Percentiles rank a stretch among this genome's conserved stretches.
These are phyloP conservation scores for Colletotrichum eremochloae DNA, from an alignment of 2,329 filamentous ascomycete species.

Conservation along the genomic window DNA sequence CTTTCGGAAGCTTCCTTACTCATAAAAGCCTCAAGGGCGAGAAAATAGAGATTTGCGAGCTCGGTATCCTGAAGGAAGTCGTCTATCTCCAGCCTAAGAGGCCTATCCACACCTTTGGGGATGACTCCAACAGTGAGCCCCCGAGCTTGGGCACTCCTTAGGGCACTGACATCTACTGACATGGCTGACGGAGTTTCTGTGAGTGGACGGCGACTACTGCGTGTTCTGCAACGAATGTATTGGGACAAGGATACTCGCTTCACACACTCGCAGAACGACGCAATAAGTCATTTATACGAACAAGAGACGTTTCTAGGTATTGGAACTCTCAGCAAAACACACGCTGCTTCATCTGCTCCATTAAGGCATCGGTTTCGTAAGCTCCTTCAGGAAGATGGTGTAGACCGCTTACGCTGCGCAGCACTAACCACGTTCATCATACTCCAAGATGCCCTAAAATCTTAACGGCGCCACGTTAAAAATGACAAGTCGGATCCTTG, in stretches of 20 bases:
- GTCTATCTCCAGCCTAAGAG: slow-evolving; percentile 27
- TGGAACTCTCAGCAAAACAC: neutral
- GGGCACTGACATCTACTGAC: neutral
- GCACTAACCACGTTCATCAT: neutral
- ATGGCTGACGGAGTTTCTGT: neutral
- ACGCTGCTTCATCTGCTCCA: neutral
- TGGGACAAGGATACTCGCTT: no score
- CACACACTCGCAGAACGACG: no score
- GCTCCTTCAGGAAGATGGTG: neutral
- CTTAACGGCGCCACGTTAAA: neutral
- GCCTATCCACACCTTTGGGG: neutral
- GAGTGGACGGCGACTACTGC: neutral
- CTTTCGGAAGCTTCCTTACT: neutral
- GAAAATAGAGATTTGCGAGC: slow-evolving; percentile 30
- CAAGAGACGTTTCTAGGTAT: neutral
- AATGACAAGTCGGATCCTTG: no score
- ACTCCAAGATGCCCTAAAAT: neutral
- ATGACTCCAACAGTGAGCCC: neutral
- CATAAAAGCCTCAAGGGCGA: slow-evolving; percentile 22
- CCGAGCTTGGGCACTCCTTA: neutral
- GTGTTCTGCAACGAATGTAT: neutral
- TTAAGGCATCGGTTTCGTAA: neutral
- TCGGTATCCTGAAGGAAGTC: slow-evolving; percentile 27
- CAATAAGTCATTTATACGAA: neutral
- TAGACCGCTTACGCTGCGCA: neutral